These are phyloP conservation scores for Chlorella variabilis DNA, from an alignment of 163 green algal species.

Conservation along the genomic window DNA sequence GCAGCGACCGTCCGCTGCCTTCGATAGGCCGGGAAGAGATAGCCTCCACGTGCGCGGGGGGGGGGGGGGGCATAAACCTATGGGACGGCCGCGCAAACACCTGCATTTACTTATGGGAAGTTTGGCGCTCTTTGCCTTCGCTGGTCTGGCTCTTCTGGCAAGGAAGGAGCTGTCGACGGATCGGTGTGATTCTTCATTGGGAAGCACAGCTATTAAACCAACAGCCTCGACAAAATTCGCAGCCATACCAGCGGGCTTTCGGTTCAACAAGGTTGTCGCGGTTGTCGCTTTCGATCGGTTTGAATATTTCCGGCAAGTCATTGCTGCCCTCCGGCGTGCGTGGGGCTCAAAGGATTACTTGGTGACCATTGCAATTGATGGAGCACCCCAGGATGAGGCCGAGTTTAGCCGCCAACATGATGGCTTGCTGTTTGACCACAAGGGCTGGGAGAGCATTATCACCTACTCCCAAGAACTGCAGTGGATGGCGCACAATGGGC, in stretches of 20 bases:
- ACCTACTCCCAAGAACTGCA: slow-evolving; percentile 15
- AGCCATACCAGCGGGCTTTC: slow-evolving; percentile 5
- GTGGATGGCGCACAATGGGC: slow-evolving; percentile 21
- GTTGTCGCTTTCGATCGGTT: slow-evolving; percentile 28
- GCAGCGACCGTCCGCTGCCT: too few species aligned
- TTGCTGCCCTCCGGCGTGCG: background rate
- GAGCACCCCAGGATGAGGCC: background rate
- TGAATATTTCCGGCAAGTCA: slow-evolving; percentile 17
- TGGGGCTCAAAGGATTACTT: slow-evolving; percentile 17
- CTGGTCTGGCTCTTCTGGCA: too few species aligned
- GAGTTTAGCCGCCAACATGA: too few species aligned
- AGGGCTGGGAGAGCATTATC: background rate
- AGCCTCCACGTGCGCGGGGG: too few species aligned
- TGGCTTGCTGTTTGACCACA: background rate
- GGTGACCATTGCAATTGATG: slow-evolving; percentile 15
- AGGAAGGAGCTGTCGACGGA: too few species aligned
- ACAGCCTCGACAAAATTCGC: background rate
- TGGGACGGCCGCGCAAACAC: too few species aligned
- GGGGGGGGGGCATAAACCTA: too few species aligned
- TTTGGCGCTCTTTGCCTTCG: too few species aligned
- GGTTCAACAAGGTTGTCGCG: slow-evolving; percentile 18
- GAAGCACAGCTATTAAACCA: too few species aligned
- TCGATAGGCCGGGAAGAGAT: too few species aligned
- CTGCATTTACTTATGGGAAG: too few species aligned
- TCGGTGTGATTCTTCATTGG: too few species aligned